Evolutionary conservation across 192 early-diverging fungal species (phyloP), one percentile per base, ranked within the genome.

Genomic region (Coemansia sp.): DNA sequence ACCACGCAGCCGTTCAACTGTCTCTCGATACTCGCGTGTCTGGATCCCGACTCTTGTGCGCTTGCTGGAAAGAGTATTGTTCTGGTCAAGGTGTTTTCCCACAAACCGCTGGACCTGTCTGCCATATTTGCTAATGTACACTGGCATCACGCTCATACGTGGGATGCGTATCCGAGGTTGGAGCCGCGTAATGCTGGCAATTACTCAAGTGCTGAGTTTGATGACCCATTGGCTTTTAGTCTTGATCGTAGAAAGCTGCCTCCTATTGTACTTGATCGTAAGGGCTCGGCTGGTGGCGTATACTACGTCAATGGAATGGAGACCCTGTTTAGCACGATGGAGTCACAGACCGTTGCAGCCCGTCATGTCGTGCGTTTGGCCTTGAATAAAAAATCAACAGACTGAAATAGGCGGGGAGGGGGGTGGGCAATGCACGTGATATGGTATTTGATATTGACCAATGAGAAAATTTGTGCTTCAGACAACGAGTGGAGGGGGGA

Each of bases 281-380:
- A 2, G 20, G 52, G 56, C 31, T 6, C 40, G 1, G 55, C 49
- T 30, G n/a, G 31, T 12, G 66, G 61, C 38, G 40, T 73, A 7
- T 73, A 56, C 31, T 73, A 73, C 48, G 66, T 73, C 34, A 67
- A 67, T 29, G 71, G 71, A 28, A 73, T 73, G 71, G 71, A 73
- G 57, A 30, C 71, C 2, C 34, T 73, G 29, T 67, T 73, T 30
- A 73, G 71, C 40, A 73, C 71, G 5, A 73, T 73, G 71, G 71
- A 73, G 62, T 73, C 71, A 45, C 71, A 73, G 61, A 67, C 71
- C n/a, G 71, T 73, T 11, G 71, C 71, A 10, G 71, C 71, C 3
- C 40, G 66, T 11, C 60, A 73, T 18, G 71, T 73, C 1, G 61
- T 73, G 17, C 65, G 60, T 0, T 38, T 73, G 60, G 69, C 69